Evolutionary conservation across 805 yeast genomes (phyloP).

Genomic region (Candida coquimbonensis): DNA sequence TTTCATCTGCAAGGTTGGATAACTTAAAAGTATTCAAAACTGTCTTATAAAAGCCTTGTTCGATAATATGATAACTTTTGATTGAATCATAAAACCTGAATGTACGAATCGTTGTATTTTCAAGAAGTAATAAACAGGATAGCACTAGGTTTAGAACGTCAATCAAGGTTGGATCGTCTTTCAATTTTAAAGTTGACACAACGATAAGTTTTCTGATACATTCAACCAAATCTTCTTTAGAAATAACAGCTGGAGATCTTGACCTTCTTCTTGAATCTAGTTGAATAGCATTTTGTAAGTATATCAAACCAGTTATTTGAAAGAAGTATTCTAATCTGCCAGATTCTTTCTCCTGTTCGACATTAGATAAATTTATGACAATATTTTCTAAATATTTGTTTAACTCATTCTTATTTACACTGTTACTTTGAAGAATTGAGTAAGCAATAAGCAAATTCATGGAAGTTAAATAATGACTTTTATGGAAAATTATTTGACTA

Average conservation of each 20-base stretch:
- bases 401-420: neutral
- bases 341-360: conserved; percentile 1
- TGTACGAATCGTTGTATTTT: conserved; percentile 35
- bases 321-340: conserved; percentile 11
- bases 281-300: conserved; percentile 5
- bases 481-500: neutral
- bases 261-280: neutral
- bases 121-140: conserved; percentile 36
- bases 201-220: conserved; percentile 13
- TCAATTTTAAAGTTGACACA: conserved; percentile 10
- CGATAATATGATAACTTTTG: conserved; percentile 22
- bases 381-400: neutral
- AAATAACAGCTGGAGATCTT: neutral
- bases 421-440: neutral
- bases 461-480: neutral
- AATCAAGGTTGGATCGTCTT: conserved; percentile 32
- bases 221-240: conserved; percentile 7
- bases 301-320: conserved; percentile 8
- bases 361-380: neutral
- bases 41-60: neutral
- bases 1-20: neutral
- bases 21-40: neutral
- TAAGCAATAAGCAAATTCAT: neutral
- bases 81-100: conserved; percentile 37
- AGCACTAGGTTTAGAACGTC: conserved; percentile 32